phyloP scores from a whole-genome alignment of 2,329 filamentous ascomycete species.

The Fusarium pseudoanthophilum region DNA sequence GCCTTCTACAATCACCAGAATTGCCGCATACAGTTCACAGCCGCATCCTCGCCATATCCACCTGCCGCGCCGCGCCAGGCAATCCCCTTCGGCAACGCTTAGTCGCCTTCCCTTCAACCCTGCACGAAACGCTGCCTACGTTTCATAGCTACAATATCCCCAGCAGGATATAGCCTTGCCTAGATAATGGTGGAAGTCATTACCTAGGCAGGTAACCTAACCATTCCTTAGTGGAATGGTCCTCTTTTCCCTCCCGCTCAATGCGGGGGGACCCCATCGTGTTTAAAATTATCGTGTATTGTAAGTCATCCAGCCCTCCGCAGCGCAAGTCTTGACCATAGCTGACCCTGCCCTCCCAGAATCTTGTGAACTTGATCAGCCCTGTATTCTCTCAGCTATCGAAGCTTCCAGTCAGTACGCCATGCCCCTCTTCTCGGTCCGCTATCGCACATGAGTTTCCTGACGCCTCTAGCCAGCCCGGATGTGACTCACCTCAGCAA shows the following conservation, averaged over 20 bases:
- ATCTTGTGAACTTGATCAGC: not conserved
- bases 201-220: not conserved
- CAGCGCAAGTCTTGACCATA: not conserved
- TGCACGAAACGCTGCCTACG: not conserved
- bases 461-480: not conserved
- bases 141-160: not conserved
- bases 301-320: not conserved
- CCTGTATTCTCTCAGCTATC: not conserved
- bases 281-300: not conserved
- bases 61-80: no score
- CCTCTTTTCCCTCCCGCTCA: not conserved
- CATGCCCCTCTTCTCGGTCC: not conserved
- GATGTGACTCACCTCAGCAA: no score
- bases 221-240: not conserved
- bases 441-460: not conserved
- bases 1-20: not conserved
- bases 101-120: not conserved
- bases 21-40: not conserved
- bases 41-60: not conserved
- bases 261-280: not conserved
- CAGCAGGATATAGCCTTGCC: not conserved
- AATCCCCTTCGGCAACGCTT: not conserved
- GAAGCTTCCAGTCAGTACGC: not conserved
- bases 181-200: not conserved
- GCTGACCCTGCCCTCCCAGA: not conserved